Conservation (phyloP, 805 yeast species). For the Ogataea sp. region DNA sequence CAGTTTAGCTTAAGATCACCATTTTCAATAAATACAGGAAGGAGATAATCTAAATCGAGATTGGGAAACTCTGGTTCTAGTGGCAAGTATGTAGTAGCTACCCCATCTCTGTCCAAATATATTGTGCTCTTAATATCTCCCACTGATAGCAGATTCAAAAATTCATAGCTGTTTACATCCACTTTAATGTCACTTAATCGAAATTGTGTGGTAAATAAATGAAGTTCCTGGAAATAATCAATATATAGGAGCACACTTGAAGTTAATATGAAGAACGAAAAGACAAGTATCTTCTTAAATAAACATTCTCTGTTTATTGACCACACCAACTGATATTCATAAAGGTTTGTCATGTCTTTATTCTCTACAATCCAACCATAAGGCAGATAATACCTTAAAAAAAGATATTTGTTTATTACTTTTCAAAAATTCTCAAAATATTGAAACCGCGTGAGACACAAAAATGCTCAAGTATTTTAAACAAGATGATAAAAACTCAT, state of each 20-base stretch:
- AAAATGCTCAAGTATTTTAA: too few relatives aligned
- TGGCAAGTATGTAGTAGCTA: constrained; percentile 2
- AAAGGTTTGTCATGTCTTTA: too few relatives aligned
- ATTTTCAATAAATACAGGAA: constrained; percentile 22
- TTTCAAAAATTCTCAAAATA: too few relatives aligned
- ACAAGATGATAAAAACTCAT: too few relatives aligned
- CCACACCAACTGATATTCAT: too few relatives aligned
- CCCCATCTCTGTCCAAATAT: constrained; percentile 1
- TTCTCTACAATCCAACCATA: too few relatives aligned
- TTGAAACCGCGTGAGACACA: too few relatives aligned
- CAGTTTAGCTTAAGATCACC: constrained; percentile 17
- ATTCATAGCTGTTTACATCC: background rate
- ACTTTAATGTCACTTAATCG: background rate
- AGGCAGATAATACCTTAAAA: too few relatives aligned
- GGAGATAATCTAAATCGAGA: constrained; percentile 15
- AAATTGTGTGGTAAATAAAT: constrained; percentile 13
- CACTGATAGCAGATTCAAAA: background rate
- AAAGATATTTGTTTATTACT: too few relatives aligned
- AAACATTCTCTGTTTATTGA: constrained; percentile 11
- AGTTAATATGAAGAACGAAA: constrained; percentile 9
- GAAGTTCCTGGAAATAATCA: constrained; percentile 19
- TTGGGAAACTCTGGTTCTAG: constrained; percentile 20
- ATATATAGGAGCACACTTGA: constrained; percentile 17
- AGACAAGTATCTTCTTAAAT: constrained; percentile 11
- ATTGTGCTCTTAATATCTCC: background rate